Conservation (phyloP, 2,329 filamentous ascomycete species). For the Orbilia blumenaviensis region DNA sequence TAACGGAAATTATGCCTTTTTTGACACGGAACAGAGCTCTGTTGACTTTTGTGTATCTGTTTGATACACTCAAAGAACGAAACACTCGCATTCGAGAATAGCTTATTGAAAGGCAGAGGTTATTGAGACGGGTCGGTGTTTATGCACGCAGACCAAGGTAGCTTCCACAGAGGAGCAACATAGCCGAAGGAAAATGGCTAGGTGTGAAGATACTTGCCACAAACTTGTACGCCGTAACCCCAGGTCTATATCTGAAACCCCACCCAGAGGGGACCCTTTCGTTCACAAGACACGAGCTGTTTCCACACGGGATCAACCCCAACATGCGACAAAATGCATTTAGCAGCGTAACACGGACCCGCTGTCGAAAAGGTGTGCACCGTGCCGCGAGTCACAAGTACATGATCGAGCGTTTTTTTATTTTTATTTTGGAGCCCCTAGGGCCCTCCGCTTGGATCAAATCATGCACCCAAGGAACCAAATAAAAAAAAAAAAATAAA, state of each 20-base stretch:
- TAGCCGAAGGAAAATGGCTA: conserved; percentile 11
- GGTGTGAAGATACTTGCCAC: conserved; percentile 6
- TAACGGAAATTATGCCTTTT: background rate
- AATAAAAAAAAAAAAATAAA: background rate
- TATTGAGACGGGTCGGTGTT: background rate
- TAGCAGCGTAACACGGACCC: conserved; percentile 13
- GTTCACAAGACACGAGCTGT: conserved; percentile 51
- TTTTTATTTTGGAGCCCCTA: background rate
- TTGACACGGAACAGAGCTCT: background rate
- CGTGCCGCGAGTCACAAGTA: conserved; percentile 3
- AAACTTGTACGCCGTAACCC: conserved; percentile 20
- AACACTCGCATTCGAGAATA: conserved; percentile 6
- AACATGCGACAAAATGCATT: conserved; percentile 24
- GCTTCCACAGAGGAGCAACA: conserved; percentile 1
- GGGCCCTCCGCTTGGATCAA: background rate
- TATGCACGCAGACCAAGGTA: background rate
- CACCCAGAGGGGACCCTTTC: conserved; percentile 20
- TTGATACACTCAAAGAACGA: background rate
- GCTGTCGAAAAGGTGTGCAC: background rate
- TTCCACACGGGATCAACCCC: conserved; percentile 34
- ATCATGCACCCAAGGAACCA: background rate
- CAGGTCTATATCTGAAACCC: conserved; percentile 49
- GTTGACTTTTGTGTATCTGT: background rate
- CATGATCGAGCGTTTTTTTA: background rate
- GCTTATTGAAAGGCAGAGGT: conserved; percentile 1